Percentiles rank a stretch among this genome's conserved stretches.
Evolutionary conservation across 495 filamentous ascomycete genomes (phyloP).

Genomic region (Oidiodendron maius): DNA sequence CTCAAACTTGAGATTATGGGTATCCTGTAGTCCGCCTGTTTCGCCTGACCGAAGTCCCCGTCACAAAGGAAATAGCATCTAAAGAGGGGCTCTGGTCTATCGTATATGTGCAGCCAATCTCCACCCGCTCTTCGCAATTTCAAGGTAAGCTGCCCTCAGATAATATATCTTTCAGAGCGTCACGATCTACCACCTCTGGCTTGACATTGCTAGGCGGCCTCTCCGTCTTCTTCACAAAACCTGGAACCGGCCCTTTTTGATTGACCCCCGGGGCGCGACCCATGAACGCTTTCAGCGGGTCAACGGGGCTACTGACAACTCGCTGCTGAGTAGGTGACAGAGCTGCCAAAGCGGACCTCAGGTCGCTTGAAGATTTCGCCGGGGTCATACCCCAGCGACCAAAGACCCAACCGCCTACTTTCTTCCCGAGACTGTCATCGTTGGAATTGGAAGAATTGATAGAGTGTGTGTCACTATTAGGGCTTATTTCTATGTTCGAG

Average conservation of each 20-base stretch:
- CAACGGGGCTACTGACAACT: slow-evolving; percentile 6
- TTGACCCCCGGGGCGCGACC: slow-evolving; percentile 44
- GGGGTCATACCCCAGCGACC: slow-evolving; percentile 48
- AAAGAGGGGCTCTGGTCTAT: too few relatives aligned
- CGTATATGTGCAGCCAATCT: too few relatives aligned
- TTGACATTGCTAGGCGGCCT: slow-evolving; percentile 35
- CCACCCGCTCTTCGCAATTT: too few relatives aligned
- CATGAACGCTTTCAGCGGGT: slow-evolving; percentile 10
- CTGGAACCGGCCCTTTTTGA: slow-evolving; percentile 45
- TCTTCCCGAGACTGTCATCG: slow-evolving; percentile 29
- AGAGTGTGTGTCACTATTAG: slow-evolving; percentile 23
- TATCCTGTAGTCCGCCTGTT: too few relatives aligned
- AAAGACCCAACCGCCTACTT: slow-evolving; percentile 50
- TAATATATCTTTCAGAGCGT: slow-evolving; percentile 18
- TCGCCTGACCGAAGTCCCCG: too few relatives aligned
- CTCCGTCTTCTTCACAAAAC: slow-evolving; percentile 36
- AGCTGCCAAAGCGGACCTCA: not conserved
- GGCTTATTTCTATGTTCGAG: slow-evolving; percentile 13
- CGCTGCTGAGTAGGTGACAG: slow-evolving; percentile 4
- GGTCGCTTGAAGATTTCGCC: slow-evolving; percentile 9
- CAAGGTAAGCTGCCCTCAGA: slow-evolving; percentile 3
- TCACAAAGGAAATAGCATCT: too few relatives aligned
- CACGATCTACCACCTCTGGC: slow-evolving; percentile 31
- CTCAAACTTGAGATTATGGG: too few relatives aligned
- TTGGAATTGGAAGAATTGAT: slow-evolving; percentile 17